Conservation (phyloP, 176 grass and related monocot genomes). For the Oryza officinalis region DNA sequence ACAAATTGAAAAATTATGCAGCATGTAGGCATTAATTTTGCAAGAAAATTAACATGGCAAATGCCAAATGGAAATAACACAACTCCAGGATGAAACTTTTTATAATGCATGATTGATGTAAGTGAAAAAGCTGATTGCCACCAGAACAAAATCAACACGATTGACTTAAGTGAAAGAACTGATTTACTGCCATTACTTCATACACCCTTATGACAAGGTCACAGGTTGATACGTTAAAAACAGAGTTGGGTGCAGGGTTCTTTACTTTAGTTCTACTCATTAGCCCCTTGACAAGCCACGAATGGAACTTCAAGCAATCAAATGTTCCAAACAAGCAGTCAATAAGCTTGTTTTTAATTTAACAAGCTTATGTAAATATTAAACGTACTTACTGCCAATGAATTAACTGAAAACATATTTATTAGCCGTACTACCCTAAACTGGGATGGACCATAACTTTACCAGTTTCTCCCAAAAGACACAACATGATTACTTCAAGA, state of each 20-base stretch:
- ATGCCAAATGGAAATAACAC: neutral
- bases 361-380: neutral
- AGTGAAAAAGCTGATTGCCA: neutral
- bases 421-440: neutral
- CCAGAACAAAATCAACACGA: neutral
- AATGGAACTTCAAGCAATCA: neutral
- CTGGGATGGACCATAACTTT: neutral
- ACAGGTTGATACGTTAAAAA: neutral
- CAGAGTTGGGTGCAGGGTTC: neutral
- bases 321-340: neutral
- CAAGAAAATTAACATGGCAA: neutral
- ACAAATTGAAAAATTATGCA: neutral
- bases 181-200: neutral
- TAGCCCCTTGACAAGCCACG: neutral
- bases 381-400: neutral
- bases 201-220: neutral
- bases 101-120: neutral
- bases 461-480: neutral
- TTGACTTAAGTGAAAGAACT: neutral
- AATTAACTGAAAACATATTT: neutral
- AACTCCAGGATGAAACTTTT: neutral
- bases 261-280: neutral
- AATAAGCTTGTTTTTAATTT: neutral
- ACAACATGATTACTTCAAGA: neutral
- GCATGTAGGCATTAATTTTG: neutral